Base-by-base conservation (phyloP, 2,329 filamentous ascomycete species). In the Xylariaceae sp. region DNA sequence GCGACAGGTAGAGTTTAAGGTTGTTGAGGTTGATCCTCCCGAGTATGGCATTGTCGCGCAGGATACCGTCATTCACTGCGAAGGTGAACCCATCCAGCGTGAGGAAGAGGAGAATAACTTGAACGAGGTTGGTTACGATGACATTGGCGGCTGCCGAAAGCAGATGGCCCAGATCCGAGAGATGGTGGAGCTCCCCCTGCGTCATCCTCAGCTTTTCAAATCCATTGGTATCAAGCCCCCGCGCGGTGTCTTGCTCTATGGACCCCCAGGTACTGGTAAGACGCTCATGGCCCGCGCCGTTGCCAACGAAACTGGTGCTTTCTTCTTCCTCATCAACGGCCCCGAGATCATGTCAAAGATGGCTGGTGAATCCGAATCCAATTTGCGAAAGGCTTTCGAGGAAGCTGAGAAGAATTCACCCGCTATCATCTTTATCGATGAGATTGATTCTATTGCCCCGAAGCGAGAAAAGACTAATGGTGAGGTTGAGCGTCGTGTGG, bases 341-440 rank as follows among this genome's bases (percentile, higher is more conserved):
- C 94, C 94, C 49, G 94, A 97, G 74, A 97, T 99, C 78, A 97
- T 99, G 94, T 96, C 92, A 55, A 97, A 97, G 84, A 97, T 97
- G 94, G 94, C 94, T 56, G 94, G 94, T 83, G 94, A 99, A 76
- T 97, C 94, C 55, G 94, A 97, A 74, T 97, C 92, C 56, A 97
- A 97, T 74, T 76, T 99, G 63, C 88, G 94, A 67, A 97, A 97
- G 78, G 94, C 94, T n/a, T 99, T 99, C 67, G 94, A 97, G 74
- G 94, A 97, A 78, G 94, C 94, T 41, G 92, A 97, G 80, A 97
- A 97, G 86, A 97, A 97, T 79, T 96, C 92, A 0, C 94, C 94
- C 13, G 92, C 94, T 54, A 97, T 99, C 72, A 97, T 99, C 76
- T 99, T 97, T 80, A 97, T 99, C 63, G 94, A 99, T 70, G 94